These are phyloP conservation scores for Rhodofomes roseus DNA, from an alignment of 1,284 basidiomycete genomes.

Conservation along the genomic window DNA sequence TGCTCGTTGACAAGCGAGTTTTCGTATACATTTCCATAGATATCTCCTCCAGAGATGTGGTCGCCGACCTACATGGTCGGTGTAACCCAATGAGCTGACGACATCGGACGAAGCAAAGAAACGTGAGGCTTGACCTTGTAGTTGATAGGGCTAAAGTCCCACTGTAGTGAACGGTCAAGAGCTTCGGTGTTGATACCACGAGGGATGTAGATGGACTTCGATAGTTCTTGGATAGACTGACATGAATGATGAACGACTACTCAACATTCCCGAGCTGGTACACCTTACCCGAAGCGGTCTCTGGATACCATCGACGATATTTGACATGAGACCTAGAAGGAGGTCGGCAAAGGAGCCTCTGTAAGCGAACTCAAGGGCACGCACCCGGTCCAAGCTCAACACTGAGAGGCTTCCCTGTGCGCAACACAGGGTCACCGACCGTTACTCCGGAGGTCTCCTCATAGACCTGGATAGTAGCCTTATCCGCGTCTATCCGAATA, in stretches of 20 bases:
- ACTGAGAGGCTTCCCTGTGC: constrained; percentile 96
- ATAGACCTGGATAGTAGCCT: constrained; percentile 99
- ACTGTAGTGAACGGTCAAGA: constrained; percentile 84
- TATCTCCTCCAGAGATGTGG: constrained; percentile 95
- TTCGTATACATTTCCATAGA: constrained; percentile 95
- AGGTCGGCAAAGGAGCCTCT: not conserved
- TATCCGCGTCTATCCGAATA: constrained; percentile 94
- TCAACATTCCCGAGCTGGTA: constrained; percentile 12
- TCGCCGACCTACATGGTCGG: constrained; percentile 75
- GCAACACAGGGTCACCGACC: constrained; percentile 95
- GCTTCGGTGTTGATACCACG: constrained; percentile 98
- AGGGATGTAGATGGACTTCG: constrained; percentile 98
- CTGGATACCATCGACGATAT: constrained; percentile 98
- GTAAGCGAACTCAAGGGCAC: not conserved
- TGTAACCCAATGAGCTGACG: not conserved
- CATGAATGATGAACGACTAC: constrained; percentile 12
- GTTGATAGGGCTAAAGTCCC: constrained; percentile 92
- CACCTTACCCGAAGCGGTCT: constrained; percentile 74
- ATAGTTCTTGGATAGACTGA: constrained; percentile 92
- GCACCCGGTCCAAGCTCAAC: constrained; percentile 96
- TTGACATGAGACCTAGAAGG: constrained; percentile 84
- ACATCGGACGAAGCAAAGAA: not conserved
- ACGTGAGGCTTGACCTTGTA: constrained; percentile 58
- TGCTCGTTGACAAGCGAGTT: constrained; percentile 96
- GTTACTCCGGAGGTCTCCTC: constrained; percentile 98